These are phyloP conservation scores for Scytalidium sp. DNA, from an alignment of 2,329 filamentous ascomycete genomes.

Conservation along the genomic window DNA sequence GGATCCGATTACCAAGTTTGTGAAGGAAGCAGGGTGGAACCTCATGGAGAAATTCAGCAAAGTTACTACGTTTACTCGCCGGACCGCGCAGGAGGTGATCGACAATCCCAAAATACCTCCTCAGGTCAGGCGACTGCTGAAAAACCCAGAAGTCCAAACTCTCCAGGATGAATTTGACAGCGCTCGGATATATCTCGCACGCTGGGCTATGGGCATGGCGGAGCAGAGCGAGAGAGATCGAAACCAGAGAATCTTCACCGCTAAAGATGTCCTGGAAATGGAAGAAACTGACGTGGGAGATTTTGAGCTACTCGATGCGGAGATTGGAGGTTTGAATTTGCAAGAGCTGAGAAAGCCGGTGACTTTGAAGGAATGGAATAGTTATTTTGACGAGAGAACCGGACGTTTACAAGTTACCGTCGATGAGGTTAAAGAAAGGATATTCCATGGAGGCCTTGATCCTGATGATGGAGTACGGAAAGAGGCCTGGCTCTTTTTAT, in stretches of 20 bases:
- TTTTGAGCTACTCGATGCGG: slow-evolving; percentile 86
- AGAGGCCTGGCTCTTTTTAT: slow-evolving; percentile 92
- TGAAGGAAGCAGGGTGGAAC: slow-evolving; percentile 95
- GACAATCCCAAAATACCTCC: slow-evolving; percentile 91
- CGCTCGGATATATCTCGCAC: slow-evolving; percentile 86
- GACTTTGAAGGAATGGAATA: slow-evolving; percentile 83
- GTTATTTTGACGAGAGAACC: slow-evolving; percentile 74
- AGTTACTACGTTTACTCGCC: slow-evolving; percentile 90
- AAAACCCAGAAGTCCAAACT: slow-evolving; percentile 91
- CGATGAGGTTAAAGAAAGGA: slow-evolving; percentile 94
- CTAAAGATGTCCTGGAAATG: slow-evolving; percentile 85
- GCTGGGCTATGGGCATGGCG: slow-evolving; percentile 98
- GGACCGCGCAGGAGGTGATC: slow-evolving; percentile 86
- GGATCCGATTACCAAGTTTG: slow-evolving; percentile 89
- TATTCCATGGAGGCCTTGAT: slow-evolving; percentile 92
- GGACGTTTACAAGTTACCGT: slow-evolving; percentile 76
- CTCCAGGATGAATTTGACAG: slow-evolving; percentile 97
- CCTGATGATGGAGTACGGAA: slow-evolving; percentile 89
- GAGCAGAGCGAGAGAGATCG: slow-evolving; percentile 92
- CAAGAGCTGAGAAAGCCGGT: slow-evolving; percentile 76
- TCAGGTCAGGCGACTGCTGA: slow-evolving; percentile 79
- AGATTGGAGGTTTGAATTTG: slow-evolving; percentile 68
- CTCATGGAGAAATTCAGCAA: slow-evolving; percentile 96
- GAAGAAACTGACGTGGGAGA: slow-evolving; percentile 94
- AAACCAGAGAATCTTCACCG: slow-evolving; percentile 87